Base-by-base conservation (phyloP, 371 early-diverging fungal genomes). In the Lichtheimia ramosa region DNA sequence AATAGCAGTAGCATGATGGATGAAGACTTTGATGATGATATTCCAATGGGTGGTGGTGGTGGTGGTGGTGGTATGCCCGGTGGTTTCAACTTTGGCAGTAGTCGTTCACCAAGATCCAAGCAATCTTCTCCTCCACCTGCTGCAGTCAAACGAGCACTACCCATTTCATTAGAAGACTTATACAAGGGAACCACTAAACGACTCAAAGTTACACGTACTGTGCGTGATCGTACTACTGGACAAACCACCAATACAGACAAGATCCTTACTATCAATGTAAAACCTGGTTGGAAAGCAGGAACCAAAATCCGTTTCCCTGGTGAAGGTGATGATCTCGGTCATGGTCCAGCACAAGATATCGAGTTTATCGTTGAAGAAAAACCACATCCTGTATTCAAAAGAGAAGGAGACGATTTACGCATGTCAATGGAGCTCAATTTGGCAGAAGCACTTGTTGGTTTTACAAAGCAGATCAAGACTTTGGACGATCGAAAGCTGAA, bases 281-380 rank as follows among this genome's bases (percentile, higher is more conserved):
- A 94, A 66, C 93, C 98, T 2, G 99, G 99, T 4, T 97, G 97
- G 96, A 98, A 98, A 75, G 90, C 96, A 3, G 99, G 99, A 6
- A 97, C 99, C 58, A 97, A 98, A 78, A 87, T 99, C 63, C 89
- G 90, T 15, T 99, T 94, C 81, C 80, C 88, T 3, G 89, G 87
- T 42, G 95, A 97, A 75, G 99, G 99, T 18, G 98, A 98, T 69
- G 94, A 96, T 62, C 58, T 92, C 34, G 86, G 91, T 7, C 80
- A 81, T 56, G 94, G 94, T 3, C 79, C 81, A 23, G 71, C 71
- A 10, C 96, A 97, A 75, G 96, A 96, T 69, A 85, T 97, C 56
- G 98, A 93, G 58, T 95, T 99, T 71, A 79, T 96, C n/a, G 62
- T 99, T 14, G 92, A 92, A 63, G 98, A 98, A 70, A 95, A 95